These are phyloP conservation scores for Populus hybrid DNA, from an alignment of 441 rosid species.

Conservation along the genomic window DNA sequence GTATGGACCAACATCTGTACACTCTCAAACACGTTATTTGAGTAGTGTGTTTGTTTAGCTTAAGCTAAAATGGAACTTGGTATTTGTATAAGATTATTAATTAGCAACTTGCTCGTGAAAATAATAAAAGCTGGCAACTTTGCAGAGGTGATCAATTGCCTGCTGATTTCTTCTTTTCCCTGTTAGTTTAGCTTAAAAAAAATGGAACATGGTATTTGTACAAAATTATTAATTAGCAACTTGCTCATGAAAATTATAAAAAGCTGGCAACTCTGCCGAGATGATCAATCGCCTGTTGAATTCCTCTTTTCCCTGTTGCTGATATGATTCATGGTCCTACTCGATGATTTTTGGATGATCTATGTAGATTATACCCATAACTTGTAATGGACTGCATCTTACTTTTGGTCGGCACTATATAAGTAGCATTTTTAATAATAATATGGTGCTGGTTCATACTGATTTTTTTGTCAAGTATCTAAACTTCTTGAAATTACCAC, in stretches of 20 bases:
- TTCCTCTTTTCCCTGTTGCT: neutral
- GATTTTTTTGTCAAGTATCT: too few relatives aligned
- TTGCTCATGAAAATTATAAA: neutral
- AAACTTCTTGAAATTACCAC: too few relatives aligned
- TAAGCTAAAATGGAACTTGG: too few relatives aligned
- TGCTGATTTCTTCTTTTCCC: constrained; percentile 57
- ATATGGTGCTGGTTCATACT: too few relatives aligned
- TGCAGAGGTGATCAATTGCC: constrained; percentile 45
- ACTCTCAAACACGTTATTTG: neutral
- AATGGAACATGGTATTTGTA: too few relatives aligned
- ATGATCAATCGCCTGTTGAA: neutral
- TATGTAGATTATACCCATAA: neutral
- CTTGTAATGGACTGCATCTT: neutral
- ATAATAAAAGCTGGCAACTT: constrained; percentile 32
- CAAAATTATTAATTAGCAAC: neutral
- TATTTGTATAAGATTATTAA: too few relatives aligned
- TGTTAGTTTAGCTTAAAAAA: constrained; percentile 9
- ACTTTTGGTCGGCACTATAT: neutral
- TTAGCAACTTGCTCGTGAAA: too few relatives aligned
- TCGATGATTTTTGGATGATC: neutral
- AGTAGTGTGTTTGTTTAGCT: too few relatives aligned
- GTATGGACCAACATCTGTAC: constrained; percentile 21
- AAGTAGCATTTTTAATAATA: too few relatives aligned
- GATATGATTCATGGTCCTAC: neutral
- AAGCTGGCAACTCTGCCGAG: too few relatives aligned